These are phyloP conservation scores for Pseudogymnoascus sp. DNA, from an alignment of 2,329 filamentous ascomycete species.

Conservation along the genomic window DNA sequence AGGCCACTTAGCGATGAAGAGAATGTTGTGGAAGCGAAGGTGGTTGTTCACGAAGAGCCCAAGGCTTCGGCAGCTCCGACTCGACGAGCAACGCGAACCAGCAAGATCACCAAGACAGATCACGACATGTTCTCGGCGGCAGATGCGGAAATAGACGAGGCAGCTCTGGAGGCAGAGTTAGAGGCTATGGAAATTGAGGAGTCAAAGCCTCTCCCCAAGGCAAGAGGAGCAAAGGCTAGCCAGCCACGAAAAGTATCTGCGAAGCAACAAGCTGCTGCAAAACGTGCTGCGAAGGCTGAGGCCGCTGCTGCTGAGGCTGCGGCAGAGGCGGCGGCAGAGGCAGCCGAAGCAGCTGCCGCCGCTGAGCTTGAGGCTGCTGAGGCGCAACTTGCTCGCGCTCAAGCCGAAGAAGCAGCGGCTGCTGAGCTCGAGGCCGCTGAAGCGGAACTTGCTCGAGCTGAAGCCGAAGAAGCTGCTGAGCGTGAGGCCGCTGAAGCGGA, in stretches of 20 bases:
- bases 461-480: neutral
- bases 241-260: conserved; percentile 24
- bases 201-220: conserved; percentile 22
- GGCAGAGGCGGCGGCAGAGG: neutral
- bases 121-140: conserved; percentile 21
- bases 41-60: conserved; percentile 15
- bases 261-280: conserved; percentile 24
- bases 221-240: conserved; percentile 23
- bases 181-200: conserved; percentile 23
- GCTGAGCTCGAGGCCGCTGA: conserved; percentile 11
- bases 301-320: conserved; percentile 10
- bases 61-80: neutral
- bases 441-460: neutral
- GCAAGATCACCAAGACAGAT: conserved; percentile 14
- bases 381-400: neutral
- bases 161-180: conserved; percentile 24
- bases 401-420: neutral
- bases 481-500: neutral
- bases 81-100: conserved; percentile 15
- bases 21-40: conserved; percentile 29
- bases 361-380: conserved; percentile 9
- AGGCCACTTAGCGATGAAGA: conserved; percentile 47
- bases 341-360: neutral
- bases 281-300: conserved; percentile 19
- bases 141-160: conserved; percentile 22